Base-by-base conservation (phyloP, 2,329 filamentous ascomycete species). In the Elsinoe arachidis region DNA sequence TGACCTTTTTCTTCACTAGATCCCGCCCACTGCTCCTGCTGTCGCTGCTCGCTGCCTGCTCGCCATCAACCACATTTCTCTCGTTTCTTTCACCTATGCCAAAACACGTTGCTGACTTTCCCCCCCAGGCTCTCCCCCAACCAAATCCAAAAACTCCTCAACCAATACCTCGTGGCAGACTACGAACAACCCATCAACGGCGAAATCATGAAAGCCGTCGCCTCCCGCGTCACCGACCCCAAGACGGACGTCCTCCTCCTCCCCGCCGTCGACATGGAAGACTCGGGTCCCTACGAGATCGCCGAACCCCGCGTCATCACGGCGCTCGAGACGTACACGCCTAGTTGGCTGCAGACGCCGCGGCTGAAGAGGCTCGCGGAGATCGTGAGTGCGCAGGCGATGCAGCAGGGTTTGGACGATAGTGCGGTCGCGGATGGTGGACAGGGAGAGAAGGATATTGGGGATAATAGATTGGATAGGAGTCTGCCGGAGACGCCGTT, bases 121-220 rank as follows among this genome's bases (percentile, higher is more conserved):
- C 9, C 26, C 26, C 30, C 15, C 35, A 93, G 88, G 88, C 82
- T 99, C 55, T 96, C 92, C 1, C 93, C 93, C 55, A 97, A 96
- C 74, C 93, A 99, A 73, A 99, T 99, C 62, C 93, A 99, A 74
- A 99, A 99, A 77, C 82, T 99, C 34, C 80, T 99, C 63, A 99
- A 99, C 75, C 93, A 99, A 73, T 99, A 99, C 70, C 82, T 99
- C 51, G 92, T 99, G 58, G 93, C 93, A 60, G 93, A 99, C 74
- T 99, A 99, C 72, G 93, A 99, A 74, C 93, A 97, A 74, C 93
- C 93, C 37, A 99, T 99, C 74, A 97, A 99, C 68, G 93, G 92
- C 69, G 93, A 99, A 72, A 99, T 99, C 70, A 99, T 99, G 93
- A 99, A 99, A 77, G 93, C 93, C 6, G 95, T 99, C 55, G 93